Evolutionary conservation across 176 grass and related monocot genomes (phyloP), one percentile per base, ranked within the genome.

Genomic region (Panicum miliaceum): DNA sequence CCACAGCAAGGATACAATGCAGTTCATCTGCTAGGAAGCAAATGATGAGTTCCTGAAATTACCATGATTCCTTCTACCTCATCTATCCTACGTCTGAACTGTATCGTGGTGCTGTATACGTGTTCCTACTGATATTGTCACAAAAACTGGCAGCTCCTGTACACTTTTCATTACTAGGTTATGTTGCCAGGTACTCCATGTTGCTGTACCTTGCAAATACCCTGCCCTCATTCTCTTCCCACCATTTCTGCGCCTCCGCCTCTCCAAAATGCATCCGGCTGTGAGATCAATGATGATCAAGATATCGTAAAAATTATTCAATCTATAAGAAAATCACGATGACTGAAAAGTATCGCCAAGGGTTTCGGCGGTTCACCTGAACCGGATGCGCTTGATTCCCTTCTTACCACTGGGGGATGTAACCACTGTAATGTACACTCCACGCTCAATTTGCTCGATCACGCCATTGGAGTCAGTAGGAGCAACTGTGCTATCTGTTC

Each of bases 261-360:
- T 99, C 89, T 0, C 92, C 90, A 61, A 94, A 99, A 74, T 96
- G 91, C 81, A 94, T 99, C 81, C 93, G 90, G 48, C 97, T 99
- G 91, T 25, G 35, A 32, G 68, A 86, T 84, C 41, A 6, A 79
- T 27, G 10, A 72, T 37, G 46, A 86, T 19, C 19, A 79, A 34
- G 45, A 86, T 73, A 64, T 57, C 36, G 22, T 16, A 14, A 64
- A 22, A 41, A 27, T 36, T 65, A 52, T 48, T 63, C 23, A 34
- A 46, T 26, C 3, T 5, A 26, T 20, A 59, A 60, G 29, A 41
- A 26, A 65, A 75, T 3, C 1, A 5, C 73, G 26, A 9, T 3
- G 61, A 58, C 7, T 23, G 10, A 74, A 72, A 29, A 80, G 54
- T 54, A 26, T n/a, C 0, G 66, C 36, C 40, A 8, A 67, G 52